Base-by-base conservation (phyloP, 192 early-diverging fungal genomes). In the Entophlyctis luteolus region DNA sequence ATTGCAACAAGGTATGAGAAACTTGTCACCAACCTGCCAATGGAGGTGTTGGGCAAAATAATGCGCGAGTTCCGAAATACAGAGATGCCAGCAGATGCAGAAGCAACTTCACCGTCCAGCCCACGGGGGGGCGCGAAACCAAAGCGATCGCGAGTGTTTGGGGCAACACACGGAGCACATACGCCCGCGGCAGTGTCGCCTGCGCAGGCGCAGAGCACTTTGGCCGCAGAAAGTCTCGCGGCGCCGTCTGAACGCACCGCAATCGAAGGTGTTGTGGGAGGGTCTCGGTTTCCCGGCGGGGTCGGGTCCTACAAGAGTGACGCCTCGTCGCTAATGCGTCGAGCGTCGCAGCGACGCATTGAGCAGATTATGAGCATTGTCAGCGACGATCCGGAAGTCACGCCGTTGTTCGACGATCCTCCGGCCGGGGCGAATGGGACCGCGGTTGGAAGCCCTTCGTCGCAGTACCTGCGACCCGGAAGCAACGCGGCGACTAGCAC, bases 21-120 rank as follows among this genome's bases (percentile, higher is more conserved):
- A 49, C 70, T 76, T 37, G 55, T 83, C 29, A 55, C 37, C 3
- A 72, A 81, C 47, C 29, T 71, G 35, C 79, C 81, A 1, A 59
- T 83, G 62, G 78, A 83, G 28, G 38, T 78, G 5, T 49, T 83
- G n/a, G 79, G 76, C 33, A 71, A 65, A 25, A 77, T 81, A 29
- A 67, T 67, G n/a, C 33, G 69, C 25, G 75, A 78, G 2, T 28
- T 76, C 4, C 32, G 35, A 55, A 16, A 20, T 4, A 14, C 22
- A 22, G 39, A 32, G 18, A 46, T 33, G 20, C 22, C 16, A 18
- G 58, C 22, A 14, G 20, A 12, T 1, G 55, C 31, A 16, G 33
- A 1, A 12, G 16, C 28, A 12, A 16, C 10, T 1, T 34, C 33
- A 20, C 37, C 2, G 29, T 28, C 55, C 14, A 32, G 38, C 37